Evolutionary conservation across 1,284 basidiomycete species (phyloP).

Genomic region (Irpex lacteus): DNA sequence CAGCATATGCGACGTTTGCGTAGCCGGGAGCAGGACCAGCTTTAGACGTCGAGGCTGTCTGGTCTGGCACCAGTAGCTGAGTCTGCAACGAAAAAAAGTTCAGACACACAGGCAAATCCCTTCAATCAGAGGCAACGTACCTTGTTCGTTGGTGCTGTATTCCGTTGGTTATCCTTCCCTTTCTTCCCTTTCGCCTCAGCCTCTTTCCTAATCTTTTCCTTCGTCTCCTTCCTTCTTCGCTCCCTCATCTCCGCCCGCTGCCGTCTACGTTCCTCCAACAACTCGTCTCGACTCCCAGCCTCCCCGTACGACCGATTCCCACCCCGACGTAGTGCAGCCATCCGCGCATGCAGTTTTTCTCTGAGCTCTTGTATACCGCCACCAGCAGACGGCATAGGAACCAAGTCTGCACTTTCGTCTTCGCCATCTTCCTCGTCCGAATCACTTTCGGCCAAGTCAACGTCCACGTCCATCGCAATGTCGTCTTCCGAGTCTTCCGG

Average conservation of each 20-base stretch:
- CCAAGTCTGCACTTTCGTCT: conserved; percentile 28
- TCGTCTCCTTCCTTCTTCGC: conserved; percentile 77
- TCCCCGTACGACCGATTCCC: conserved; percentile 35
- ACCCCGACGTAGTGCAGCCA: conserved; percentile 65
- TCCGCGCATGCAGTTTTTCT: conserved; percentile 76
- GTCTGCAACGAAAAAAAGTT: conserved; percentile 39
- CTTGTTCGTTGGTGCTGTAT: conserved; percentile 49
- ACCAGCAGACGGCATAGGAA: conserved; percentile 69
- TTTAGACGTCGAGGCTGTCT: conserved; percentile 30
- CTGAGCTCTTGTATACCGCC: conserved; percentile 67
- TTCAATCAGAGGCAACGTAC: conserved; percentile 32
- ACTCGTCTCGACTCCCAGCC: conserved; percentile 68
- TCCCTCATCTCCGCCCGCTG: conserved; percentile 83
- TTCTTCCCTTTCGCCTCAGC: conserved; percentile 48
- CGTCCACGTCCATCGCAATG: conserved; percentile 31
- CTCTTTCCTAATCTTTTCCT: conserved; percentile 70
- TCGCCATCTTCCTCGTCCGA: conserved; percentile 25
- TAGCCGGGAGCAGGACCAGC: conserved; percentile 35
- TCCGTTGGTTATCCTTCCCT: conserved; percentile 43
- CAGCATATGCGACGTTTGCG: conserved; percentile 71
- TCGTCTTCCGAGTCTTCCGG: conserved; percentile 36
- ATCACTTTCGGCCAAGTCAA: conserved; percentile 17
- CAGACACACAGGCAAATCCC: background rate
- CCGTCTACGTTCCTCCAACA: conserved; percentile 75
- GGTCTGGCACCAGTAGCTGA: conserved; percentile 70